Base-by-base conservation (phyloP, 1,284 basidiomycete genomes). In the Sutorius eximius region DNA sequence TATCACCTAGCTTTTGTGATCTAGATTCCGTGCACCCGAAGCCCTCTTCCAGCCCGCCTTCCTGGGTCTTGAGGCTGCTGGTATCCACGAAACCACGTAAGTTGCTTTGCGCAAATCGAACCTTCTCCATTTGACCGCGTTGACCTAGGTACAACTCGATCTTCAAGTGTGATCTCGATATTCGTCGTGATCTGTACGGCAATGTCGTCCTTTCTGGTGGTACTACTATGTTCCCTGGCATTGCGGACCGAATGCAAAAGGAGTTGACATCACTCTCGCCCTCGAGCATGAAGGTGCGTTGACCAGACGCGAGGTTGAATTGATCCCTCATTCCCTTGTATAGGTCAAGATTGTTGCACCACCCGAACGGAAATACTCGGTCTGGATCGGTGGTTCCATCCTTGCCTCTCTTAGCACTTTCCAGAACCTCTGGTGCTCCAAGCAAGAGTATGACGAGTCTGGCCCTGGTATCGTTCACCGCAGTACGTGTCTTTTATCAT, bases 341-440 rank as follows among this genome's bases (percentile, higher is more conserved):
- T 78, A 95, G 87, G 90, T 96, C 81, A 95, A 93, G 86, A 93
- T 95, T 55, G 88, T 93, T 56, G 91, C 92, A 62, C 92, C 93
- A 52, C 93, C 93, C 43, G 93, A 95, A 79, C 81, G 93, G 69
- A 95, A 93, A 75, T 93, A 93, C 83, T 93, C 91, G 53, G 95
- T 97, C 77, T 98, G 95, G 95, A 98, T 98, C 71, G 95, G 96
- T 84, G 95, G 96, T 68, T 97, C 94, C 61, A 98, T 98, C 74
- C 82, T 98, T 57, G 93, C 94, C 37, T 97, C 95, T 55, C 86
- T 98, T 55, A 91, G 87, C 65, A 98, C 95, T 62, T 98, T 98
- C 93, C 95, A 97, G 82, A 89, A 88, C 71, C 75, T 93, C 68
- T 93, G 91, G 92, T 89, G 88, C 81, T 91, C 90, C 61, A 95